These are phyloP conservation scores for Verticillium dahliae DNA, from an alignment of 2,329 filamentous ascomycete genomes.

Conservation along the genomic window DNA sequence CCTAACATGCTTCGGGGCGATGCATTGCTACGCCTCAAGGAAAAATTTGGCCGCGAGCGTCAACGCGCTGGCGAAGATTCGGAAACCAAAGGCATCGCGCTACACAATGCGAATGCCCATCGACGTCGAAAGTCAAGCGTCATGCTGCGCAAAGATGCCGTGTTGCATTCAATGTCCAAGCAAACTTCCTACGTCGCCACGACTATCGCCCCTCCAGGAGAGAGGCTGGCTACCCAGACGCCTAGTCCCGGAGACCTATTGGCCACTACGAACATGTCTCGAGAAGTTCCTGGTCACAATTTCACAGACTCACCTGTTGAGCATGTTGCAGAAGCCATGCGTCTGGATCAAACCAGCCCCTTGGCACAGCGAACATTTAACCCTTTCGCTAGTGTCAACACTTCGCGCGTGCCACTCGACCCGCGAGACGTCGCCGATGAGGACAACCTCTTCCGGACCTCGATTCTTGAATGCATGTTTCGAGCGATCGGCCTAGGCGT, in stretches of 20 bases:
- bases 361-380: conserved; percentile 45
- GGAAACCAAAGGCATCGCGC: conserved; percentile 82
- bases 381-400: conserved; percentile 45
- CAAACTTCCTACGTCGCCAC: conserved; percentile 34
- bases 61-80: conserved; percentile 79
- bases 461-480: conserved; percentile 91
- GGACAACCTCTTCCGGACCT: conserved; percentile 80
- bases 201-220: conserved; percentile 31
- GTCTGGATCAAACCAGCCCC: conserved; percentile 28
- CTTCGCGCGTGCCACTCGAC: conserved; percentile 47
- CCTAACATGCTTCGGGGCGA: conserved; percentile 85
- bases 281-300: conserved; percentile 45
- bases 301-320: conserved; percentile 9
- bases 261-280: conserved; percentile 66
- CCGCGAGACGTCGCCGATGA: conserved; percentile 81
- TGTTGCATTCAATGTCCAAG: conserved; percentile 58
- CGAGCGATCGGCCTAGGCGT: conserved; percentile 82
- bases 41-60: conserved; percentile 82
- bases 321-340: conserved; percentile 18
- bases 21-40: conserved; percentile 77
- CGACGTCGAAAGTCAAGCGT: conserved; percentile 67
- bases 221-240: conserved; percentile 36
- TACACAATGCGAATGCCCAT: conserved; percentile 70
- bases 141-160: conserved; percentile 71
- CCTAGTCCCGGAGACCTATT: conserved; percentile 73